These are phyloP conservation scores for Tulasnella sp. DNA, from an alignment of 768 basidiomycete species.

Conservation along the genomic window DNA sequence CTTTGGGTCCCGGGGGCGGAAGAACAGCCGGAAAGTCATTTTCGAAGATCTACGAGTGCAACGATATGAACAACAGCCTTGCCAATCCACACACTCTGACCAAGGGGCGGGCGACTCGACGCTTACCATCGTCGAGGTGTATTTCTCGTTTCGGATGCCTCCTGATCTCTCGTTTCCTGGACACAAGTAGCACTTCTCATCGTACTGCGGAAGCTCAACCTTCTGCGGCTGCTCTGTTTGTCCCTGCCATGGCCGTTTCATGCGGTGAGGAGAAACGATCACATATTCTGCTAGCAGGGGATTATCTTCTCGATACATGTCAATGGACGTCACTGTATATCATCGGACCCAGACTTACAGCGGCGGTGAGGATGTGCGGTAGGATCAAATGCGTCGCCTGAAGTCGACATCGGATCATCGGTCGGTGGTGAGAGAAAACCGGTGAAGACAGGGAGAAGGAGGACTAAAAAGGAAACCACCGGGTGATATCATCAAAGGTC, in stretches of 20 bases:
- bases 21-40: slow-evolving; percentile 80
- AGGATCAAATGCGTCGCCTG: slow-evolving; percentile 38
- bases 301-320: slow-evolving; percentile 42
- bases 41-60: slow-evolving; percentile 35
- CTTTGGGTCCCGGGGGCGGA: slow-evolving; percentile 43
- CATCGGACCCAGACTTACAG: slow-evolving; percentile 32
- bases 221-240: slow-evolving; percentile 60
- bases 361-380: slow-evolving; percentile 58
- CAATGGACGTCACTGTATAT: neutral
- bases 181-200: slow-evolving; percentile 74
- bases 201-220: slow-evolving; percentile 45
- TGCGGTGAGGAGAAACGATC: slow-evolving; percentile 83
- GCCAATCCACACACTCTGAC: neutral
- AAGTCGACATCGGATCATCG: neutral
- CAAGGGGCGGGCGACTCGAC: neutral
- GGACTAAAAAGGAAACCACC: too few species aligned
- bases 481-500: neutral
- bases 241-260: slow-evolving; percentile 83
- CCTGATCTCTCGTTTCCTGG: slow-evolving; percentile 69
- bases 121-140: slow-evolving; percentile 46
- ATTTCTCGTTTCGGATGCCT: slow-evolving; percentile 56
- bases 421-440: neutral
- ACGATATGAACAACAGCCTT: neutral
- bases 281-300: slow-evolving; percentile 66
- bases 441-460: too few species aligned